Evolutionary conservation across 2,329 filamentous ascomycete genomes (phyloP).

Genomic region (Colletotrichum kahawae): DNA sequence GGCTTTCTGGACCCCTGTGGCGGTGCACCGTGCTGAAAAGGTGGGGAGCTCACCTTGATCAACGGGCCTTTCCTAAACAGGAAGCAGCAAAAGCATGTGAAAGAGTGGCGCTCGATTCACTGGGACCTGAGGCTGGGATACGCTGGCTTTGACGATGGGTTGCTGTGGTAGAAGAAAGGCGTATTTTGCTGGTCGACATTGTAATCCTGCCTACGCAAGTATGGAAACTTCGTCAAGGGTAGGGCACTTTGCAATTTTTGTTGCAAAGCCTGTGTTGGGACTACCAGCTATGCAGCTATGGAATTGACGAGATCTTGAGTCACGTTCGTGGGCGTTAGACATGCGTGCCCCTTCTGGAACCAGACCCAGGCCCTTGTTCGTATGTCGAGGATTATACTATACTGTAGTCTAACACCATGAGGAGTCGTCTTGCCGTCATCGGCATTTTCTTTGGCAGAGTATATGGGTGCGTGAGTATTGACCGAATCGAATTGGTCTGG

Average conservation of each 20-base stretch:
- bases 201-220: neutral
- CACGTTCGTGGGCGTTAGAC: neutral
- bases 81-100: neutral
- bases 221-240: neutral
- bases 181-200: neutral
- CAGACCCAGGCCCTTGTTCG: neutral
- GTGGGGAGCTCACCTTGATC: neutral
- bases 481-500: neutral
- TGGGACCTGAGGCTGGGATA: neutral
- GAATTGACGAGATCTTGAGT: neutral
- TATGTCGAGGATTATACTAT: neutral
- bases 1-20: constrained; percentile 5
- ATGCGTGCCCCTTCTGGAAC: neutral
- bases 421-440: neutral
- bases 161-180: neutral
- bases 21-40: neutral
- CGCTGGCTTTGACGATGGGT: neutral
- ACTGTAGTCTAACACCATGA: neutral
- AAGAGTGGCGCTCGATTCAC: neutral
- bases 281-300: neutral
- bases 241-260: neutral
- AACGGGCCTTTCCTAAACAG: neutral
- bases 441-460: neutral
- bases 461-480: neutral
- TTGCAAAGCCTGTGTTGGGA: neutral